Evolutionary conservation across 1,284 basidiomycete species (phyloP).

Genomic region (Tremellales sp.): DNA sequence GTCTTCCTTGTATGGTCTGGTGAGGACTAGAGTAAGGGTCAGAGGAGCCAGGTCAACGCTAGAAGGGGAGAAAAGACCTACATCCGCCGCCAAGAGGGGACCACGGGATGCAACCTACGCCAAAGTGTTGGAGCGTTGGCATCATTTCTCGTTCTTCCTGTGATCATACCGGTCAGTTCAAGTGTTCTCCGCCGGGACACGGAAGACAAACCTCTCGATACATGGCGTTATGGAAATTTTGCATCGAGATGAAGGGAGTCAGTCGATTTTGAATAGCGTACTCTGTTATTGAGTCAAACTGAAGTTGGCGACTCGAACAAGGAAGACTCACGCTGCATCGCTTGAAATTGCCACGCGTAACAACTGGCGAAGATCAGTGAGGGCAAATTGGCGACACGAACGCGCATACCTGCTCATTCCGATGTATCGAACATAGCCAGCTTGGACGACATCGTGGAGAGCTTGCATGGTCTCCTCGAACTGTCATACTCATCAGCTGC

Average conservation of each 20-base stretch:
- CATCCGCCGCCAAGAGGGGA: constrained; percentile 34
- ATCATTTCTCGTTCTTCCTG: constrained; percentile 58
- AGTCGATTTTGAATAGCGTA: constrained; percentile 54
- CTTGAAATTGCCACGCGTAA: constrained; percentile 49
- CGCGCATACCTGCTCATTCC: constrained; percentile 54
- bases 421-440: constrained; percentile 63
- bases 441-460: constrained; percentile 63
- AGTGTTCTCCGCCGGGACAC: too few species aligned
- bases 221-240: constrained; percentile 55
- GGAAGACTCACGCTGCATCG: constrained; percentile 42
- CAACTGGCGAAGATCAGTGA: constrained; percentile 17
- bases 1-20: too few species aligned
- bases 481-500: not conserved
- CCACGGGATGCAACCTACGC: constrained; percentile 49
- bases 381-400: not conserved
- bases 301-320: not conserved
- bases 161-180: not conserved
- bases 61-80: too few species aligned
- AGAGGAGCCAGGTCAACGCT: too few species aligned
- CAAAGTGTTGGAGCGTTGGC: constrained; percentile 49
- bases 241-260: constrained; percentile 67
- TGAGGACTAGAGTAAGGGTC: too few species aligned
- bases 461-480: constrained; percentile 56
- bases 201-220: constrained; percentile 67
- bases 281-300: constrained; percentile 22